These are phyloP conservation scores for Aspergillus proliferans DNA, from an alignment of 2,329 filamentous ascomycete genomes.

Conservation along the genomic window DNA sequence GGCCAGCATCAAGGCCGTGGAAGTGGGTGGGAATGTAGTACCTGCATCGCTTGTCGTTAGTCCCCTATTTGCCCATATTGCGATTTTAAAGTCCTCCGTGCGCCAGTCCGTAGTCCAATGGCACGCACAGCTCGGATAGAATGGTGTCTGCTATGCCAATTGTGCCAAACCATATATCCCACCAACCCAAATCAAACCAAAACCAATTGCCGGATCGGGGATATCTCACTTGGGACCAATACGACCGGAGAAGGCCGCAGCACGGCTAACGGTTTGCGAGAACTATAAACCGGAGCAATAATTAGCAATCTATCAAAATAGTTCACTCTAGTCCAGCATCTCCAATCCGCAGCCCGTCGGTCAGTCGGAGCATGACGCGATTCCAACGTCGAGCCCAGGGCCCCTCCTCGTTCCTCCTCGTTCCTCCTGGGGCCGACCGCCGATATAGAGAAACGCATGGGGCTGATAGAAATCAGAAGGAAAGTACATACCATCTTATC, in stretches of 20 bases:
- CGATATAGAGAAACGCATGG: background rate
- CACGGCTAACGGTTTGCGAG: constrained; percentile 30
- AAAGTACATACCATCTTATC: constrained; percentile 26
- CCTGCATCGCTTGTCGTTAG: constrained; percentile 24
- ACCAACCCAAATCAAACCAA: background rate
- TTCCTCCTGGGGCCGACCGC: background rate
- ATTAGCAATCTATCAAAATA: constrained; percentile 14
- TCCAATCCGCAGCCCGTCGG: constrained; percentile 1
- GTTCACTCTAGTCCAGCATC: background rate
- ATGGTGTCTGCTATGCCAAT: no score
- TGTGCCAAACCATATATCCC: background rate
- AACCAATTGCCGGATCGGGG: constrained; percentile 1
- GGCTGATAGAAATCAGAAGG: background rate
- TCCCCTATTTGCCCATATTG: background rate
- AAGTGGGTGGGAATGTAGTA: constrained; percentile 46
- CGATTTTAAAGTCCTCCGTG: constrained; percentile 2
- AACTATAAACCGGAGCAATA: constrained; percentile 17
- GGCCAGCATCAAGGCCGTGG: constrained; percentile 44
- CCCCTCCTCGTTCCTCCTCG: background rate
- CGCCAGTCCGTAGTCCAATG: constrained; percentile 12
- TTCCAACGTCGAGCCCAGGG: background rate
- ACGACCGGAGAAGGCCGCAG: constrained; percentile 42
- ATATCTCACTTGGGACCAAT: constrained; percentile 52
- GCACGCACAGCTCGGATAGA: no score
- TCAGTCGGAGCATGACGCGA: constrained; percentile 2